phyloP scores from a whole-genome alignment of 345 rosid genomes.

The Mangifera indica region DNA sequence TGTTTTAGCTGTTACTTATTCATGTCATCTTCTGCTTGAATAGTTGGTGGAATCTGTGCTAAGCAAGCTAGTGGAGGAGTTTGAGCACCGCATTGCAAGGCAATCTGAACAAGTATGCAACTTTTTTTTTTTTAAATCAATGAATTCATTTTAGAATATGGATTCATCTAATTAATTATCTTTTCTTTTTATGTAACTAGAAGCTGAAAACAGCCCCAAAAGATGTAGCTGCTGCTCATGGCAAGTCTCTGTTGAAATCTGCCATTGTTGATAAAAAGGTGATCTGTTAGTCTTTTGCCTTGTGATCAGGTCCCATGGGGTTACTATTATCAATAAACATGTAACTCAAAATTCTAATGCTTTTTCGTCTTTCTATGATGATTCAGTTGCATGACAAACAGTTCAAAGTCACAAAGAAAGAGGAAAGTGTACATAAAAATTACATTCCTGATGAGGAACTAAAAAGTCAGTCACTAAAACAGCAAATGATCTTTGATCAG shows the following conservation, averaged over 20 bases:
- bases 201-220: conserved; percentile 50
- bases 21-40: conserved; percentile 25
- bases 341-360: not conserved
- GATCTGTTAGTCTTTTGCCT: conserved; percentile 21
- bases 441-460: conserved; percentile 46
- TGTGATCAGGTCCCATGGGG: conserved; percentile 10
- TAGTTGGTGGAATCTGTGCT: conserved; percentile 93
- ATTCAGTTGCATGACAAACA: conserved; percentile 60
- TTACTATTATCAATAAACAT: not conserved
- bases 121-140: conserved; percentile 4
- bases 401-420: conserved; percentile 44
- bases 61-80: conserved; percentile 78
- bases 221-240: conserved; percentile 41
- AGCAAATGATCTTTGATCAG: conserved; percentile 59
- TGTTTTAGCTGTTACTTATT: conserved; percentile 23
- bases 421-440: conserved; percentile 39
- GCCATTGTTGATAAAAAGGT: conserved; percentile 55
- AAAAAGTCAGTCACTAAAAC: conserved; percentile 44
- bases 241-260: conserved; percentile 46
- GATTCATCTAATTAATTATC: not conserved
- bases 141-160: not conserved
- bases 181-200: conserved; percentile 21
- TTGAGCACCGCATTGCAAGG: conserved; percentile 73
- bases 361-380: conserved; percentile 10
- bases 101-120: conserved; percentile 60